phyloP scores from a whole-genome alignment of 805 yeast genomes.

The Limtongozyma cylindracea region DNA sequence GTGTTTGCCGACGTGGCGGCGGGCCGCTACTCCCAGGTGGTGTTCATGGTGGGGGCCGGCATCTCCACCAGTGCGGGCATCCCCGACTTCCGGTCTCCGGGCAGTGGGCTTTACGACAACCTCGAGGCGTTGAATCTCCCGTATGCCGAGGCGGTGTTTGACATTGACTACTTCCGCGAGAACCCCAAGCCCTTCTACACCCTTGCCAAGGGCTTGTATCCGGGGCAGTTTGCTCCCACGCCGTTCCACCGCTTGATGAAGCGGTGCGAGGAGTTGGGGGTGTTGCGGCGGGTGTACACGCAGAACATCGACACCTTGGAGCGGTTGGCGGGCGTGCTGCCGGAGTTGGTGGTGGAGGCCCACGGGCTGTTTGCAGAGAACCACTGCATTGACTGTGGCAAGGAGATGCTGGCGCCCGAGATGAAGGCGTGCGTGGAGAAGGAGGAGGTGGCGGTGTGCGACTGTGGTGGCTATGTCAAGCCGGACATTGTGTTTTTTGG shows the following conservation, averaged over 20 bases:
- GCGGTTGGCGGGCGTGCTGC: constrained; percentile 52
- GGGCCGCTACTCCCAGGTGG: constrained; percentile 21
- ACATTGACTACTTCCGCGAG: constrained; percentile 52
- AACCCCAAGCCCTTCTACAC: constrained; percentile 71
- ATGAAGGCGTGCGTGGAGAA: constrained; percentile 14
- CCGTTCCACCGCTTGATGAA: constrained; percentile 53
- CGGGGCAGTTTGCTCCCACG: constrained; percentile 72
- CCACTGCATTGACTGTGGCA: constrained; percentile 58
- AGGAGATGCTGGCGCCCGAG: constrained; percentile 19
- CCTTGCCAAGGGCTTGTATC: constrained; percentile 64
- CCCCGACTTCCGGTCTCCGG: constrained; percentile 85
- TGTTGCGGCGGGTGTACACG: constrained; percentile 52
- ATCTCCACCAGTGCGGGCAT: constrained; percentile 84
- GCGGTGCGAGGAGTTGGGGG: constrained; percentile 35
- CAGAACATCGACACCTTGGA: constrained; percentile 90
- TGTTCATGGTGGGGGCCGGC: constrained; percentile 80
- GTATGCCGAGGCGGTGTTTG: constrained; percentile 89
- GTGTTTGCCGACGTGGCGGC: too few species aligned
- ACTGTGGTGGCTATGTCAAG: constrained; percentile 57
- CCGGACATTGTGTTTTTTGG: constrained; percentile 94
- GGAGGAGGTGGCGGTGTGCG: constrained; percentile 9
- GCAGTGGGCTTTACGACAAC: constrained; percentile 72
- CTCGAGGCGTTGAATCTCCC: constrained; percentile 53
- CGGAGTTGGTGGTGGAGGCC: constrained; percentile 55
- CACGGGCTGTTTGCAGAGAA: constrained; percentile 82